Evolutionary conservation across 2,329 filamentous ascomycete genomes (phyloP).

Genomic region (Cytospora leucostoma): DNA sequence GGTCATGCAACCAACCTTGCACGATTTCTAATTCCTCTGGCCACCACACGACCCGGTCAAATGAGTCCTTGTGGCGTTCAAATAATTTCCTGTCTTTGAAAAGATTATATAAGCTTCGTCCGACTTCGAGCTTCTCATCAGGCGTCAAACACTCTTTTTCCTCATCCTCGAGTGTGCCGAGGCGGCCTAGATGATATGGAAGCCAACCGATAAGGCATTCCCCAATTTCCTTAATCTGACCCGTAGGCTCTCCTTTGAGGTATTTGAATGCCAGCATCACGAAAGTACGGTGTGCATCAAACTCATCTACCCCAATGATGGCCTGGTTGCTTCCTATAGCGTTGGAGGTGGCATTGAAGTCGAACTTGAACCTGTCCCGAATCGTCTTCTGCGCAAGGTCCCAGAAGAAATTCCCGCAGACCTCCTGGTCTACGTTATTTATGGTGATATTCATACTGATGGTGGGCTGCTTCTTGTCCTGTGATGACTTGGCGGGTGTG

Average conservation of each 20-base stretch:
- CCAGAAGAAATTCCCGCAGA: conserved; percentile 33
- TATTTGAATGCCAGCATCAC: conserved; percentile 31
- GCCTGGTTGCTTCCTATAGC: conserved; percentile 25
- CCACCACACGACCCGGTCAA: conserved; percentile 27
- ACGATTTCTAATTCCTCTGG: conserved; percentile 28
- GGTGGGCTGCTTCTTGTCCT: conserved; percentile 25
- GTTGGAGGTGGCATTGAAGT: conserved; percentile 27
- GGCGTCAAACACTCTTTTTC: conserved; percentile 26
- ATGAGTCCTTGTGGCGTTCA: conserved; percentile 26
- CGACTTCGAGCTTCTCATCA: conserved; percentile 29
- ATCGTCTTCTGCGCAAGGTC: conserved; percentile 33
- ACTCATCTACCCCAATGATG: conserved; percentile 31
- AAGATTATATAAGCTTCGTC: conserved; percentile 29
- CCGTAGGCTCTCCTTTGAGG: conserved; percentile 22
- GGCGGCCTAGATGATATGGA: conserved; percentile 28
- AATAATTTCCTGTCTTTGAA: conserved; percentile 28
- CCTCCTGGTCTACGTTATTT: conserved; percentile 33
- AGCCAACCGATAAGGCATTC: conserved; percentile 29
- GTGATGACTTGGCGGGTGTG: background rate
- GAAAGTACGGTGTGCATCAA: conserved; percentile 33
- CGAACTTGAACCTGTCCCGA: conserved; percentile 33
- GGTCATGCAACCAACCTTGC: conserved; percentile 31
- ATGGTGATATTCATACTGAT: conserved; percentile 35
- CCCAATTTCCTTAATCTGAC: conserved; percentile 29
- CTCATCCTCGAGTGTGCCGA: conserved; percentile 28